Base-by-base conservation (phyloP, 23 red algal genomes). In the Gracilaria gracilis region DNA sequence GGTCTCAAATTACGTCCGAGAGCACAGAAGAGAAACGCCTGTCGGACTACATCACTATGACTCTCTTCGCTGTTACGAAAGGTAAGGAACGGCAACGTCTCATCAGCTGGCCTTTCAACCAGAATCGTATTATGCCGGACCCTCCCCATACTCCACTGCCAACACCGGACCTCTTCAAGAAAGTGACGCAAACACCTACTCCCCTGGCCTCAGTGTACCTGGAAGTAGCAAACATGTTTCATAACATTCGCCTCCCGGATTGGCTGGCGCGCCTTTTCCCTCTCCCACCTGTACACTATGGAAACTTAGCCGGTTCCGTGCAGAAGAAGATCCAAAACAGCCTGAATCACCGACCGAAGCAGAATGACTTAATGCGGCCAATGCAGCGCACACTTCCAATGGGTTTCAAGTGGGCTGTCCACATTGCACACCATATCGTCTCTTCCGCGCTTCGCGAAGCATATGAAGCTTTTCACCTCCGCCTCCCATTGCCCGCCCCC, bases 321-420 rank as follows among this genome's bases (percentile, higher is more conserved):
- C 79, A 83, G 23, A 7, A 32, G 12, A 15, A n/a, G 3, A 44
- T 62, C 17, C 23, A n/a, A 3, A 8, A 1, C 4, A 3, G 4
- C 24, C 39, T 50, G 14, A 2, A 11, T 1, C 3, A 28, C 4
- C 74, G 39, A 50, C 74, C 74, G 1, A 24, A 79, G 23, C 39
- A 79, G 28, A 79, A 79, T 17, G 39, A 12, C 5, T 7, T 58
- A 2, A 29, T 61, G 28, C 46, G 78, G 12, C 79, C 79, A 27
- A 15, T 62, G 23, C 79, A 83, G 55, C 35, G 24, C 11, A 83
- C 57, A 4, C 15, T 65, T 11, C 57, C 79, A 65, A 64, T 83
- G 79, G 79, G 79, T 6, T 83, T 83, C 29, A 83, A 83, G 38
- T 83, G 79, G 79, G 79, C 79, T 15, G 79, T 83, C 16, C 35